A percentile compares a stretch with the other conserved stretches of the same genome.
phyloP scores from a whole-genome alignment of 2,329 filamentous ascomycete genomes.

The Phyllosticta ampelicida region DNA sequence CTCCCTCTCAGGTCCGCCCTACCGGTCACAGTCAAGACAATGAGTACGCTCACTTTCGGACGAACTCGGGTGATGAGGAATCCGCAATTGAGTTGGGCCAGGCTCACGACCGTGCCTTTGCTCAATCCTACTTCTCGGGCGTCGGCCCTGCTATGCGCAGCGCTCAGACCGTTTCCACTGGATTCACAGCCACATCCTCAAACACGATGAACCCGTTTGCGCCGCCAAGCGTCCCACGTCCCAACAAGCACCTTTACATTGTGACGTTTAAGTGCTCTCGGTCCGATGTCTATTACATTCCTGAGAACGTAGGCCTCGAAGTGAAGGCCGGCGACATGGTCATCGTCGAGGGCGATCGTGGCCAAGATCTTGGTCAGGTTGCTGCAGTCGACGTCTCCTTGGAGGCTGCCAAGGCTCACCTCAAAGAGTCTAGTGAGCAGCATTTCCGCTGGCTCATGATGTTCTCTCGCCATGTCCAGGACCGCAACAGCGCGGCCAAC shows the following conservation, averaged over 20 bases:
- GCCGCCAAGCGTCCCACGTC: slow-evolving; percentile 22
- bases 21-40: slow-evolving; percentile 3
- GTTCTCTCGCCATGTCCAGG: slow-evolving; percentile 57
- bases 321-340: slow-evolving; percentile 89
- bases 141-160: slow-evolving; percentile 25
- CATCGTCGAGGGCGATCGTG: slow-evolving; percentile 94
- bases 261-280: slow-evolving; percentile 95
- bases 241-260: slow-evolving; percentile 53
- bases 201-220: slow-evolving; percentile 22
- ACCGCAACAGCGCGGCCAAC: slow-evolving; percentile 27
- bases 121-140: slow-evolving; percentile 28
- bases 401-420: slow-evolving; percentile 76
- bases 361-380: slow-evolving; percentile 89
- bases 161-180: slow-evolving; percentile 26
- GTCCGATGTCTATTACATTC: slow-evolving; percentile 93
- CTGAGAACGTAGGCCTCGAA: slow-evolving; percentile 84
- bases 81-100: slow-evolving; percentile 8
- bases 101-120: slow-evolving; percentile 10
- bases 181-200: slow-evolving; percentile 6
- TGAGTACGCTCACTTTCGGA: slow-evolving; percentile 9
- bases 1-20: slow-evolving; percentile 3
- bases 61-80: slow-evolving; percentile 9
- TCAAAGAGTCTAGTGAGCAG: slow-evolving; percentile 85
- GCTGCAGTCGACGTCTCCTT: slow-evolving; percentile 79
- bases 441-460: slow-evolving; percentile 99